Base-by-base conservation (phyloP, 2,329 filamentous ascomycete genomes). In the Colletotrichum caudatum region DNA sequence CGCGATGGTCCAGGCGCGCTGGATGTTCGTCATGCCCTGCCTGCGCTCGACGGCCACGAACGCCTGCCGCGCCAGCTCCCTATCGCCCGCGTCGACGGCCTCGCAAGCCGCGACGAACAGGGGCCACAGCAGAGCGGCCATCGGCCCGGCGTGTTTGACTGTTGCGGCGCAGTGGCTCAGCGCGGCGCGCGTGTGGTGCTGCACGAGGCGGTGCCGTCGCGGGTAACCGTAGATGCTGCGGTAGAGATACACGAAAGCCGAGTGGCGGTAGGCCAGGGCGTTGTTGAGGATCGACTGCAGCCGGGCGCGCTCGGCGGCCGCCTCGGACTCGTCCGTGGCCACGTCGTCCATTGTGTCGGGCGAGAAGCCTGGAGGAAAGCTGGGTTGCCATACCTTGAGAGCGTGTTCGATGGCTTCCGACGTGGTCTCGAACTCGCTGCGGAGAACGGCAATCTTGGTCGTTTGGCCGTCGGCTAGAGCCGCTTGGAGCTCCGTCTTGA, bases 11-110 rank as follows among this genome's bases (percentile, higher is more conserved):
- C 89, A 90, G 4, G 89, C 87, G 72, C 88, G 83, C 73, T 85
- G 84, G 69, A 92, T 91, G 75, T 92, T 92, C 23, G 85, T 85
- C 90, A 91, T 91, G 26, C 90, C 89, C 77, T 91, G 90, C 23
- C 89, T 81, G 64, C 81, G 83, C 69, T 87, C 85, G 11, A 90
- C 82, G 6, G 85, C 86, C 5, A 79, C 77, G 75, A 91, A 91
- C 0, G 87, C 82, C 66, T 81, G 81, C 35, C 82, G 78, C 5
- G 89, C 88, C 23, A 88, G 79, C 7, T 81, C 81, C 20, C 89
- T 81, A 76, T 92, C 89, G 11, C 80, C 81, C 1, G 78, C 75
- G 20, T 77, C 82, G 11, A 82, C 80, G 0, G 89, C 89, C 77
- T 92, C 90, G 76, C 89, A 91, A 1, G 88, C 85, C 2, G 89